Evolutionary conservation across 1,284 basidiomycete species (phyloP), one percentile per base, ranked within the genome.

Genomic region (Moniliophthora roreri): DNA sequence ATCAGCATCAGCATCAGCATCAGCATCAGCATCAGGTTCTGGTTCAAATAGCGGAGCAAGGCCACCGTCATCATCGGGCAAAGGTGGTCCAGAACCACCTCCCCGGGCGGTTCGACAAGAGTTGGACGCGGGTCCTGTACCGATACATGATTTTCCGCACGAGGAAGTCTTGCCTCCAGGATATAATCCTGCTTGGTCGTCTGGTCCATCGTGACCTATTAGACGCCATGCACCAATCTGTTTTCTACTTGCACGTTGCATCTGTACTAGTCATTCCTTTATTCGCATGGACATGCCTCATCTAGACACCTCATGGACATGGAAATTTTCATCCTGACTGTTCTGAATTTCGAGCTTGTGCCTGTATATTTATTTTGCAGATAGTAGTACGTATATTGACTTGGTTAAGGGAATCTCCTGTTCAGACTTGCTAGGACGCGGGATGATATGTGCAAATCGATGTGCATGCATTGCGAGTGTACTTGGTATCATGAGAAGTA

Each of bases 111-210:
- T 48, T 8, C 18, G 50, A 32, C 50, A 55, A 39, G 54, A 55
- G 24, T 16, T 32, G 16, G 54, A 55, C 38, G 54, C 54, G n/a
- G 54, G 54, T 9, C 54, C 54, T 32, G 21, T 48, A 11, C 42
- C 50, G 16, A 15, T 20, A 26, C 44, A 32, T 7, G n/a, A 23
- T n/a, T 15, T n/a, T 32, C 44, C 26, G 3, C 24, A 46, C 34
- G 54, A 51, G 26, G 54, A 55, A 41, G 50, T 52, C 11, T n/a
- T 55, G 21, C 54, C 54, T n/a, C 54, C 54, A 10, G 54, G 54
- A 6, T 55, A 55, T 28, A 55, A 55, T 40, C 54, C 54, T 42
- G 50, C 41, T 11, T 55, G 54, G 54, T 26, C 44, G 11, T 26
- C 44, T 3, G 44, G 44, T n/a, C 44, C 16, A 28, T 46, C 44